These are phyloP conservation scores for Grosmannia serpens DNA, from an alignment of 2,329 filamentous ascomycete species.

Conservation along the genomic window DNA sequence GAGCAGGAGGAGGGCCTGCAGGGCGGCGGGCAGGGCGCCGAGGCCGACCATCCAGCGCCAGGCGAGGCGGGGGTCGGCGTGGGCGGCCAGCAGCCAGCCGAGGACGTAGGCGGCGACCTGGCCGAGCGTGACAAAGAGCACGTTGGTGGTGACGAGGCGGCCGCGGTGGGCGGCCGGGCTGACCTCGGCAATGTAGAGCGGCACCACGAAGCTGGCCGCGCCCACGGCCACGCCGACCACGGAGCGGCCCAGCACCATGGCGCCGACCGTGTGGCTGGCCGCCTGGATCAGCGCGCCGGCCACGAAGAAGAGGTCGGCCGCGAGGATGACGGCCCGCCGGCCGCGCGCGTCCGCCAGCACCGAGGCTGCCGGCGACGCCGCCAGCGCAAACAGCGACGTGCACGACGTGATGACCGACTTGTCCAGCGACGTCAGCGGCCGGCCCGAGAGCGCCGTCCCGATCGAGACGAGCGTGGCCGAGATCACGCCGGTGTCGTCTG, in stretches of 20 bases:
- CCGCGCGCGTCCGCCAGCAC: slow-evolving; percentile 51
- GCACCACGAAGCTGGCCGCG: slow-evolving; percentile 69
- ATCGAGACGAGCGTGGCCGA: slow-evolving; percentile 57
- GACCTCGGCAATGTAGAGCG: slow-evolving; percentile 80
- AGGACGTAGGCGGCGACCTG: slow-evolving; percentile 82
- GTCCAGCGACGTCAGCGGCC: slow-evolving; percentile 48
- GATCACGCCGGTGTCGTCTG: slow-evolving; percentile 58
- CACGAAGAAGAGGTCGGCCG: slow-evolving; percentile 57
- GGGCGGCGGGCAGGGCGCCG: slow-evolving; percentile 61
- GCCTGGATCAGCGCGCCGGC: slow-evolving; percentile 57
- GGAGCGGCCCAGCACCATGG: slow-evolving; percentile 57
- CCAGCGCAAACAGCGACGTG: slow-evolving; percentile 54
- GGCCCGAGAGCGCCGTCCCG: slow-evolving; percentile 43
- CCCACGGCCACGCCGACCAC: slow-evolving; percentile 65
- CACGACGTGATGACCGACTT: slow-evolving; percentile 62
- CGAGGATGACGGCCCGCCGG: slow-evolving; percentile 49
- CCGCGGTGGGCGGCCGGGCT: slow-evolving; percentile 68
- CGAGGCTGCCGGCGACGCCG: slow-evolving; percentile 52
- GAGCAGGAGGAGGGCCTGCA: slow-evolving; percentile 59
- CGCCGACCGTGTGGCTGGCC: slow-evolving; percentile 39
- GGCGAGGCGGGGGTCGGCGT: slow-evolving; percentile 39
- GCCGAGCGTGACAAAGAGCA: slow-evolving; percentile 74
- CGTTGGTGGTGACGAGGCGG: slow-evolving; percentile 68
- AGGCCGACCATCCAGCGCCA: slow-evolving; percentile 93
- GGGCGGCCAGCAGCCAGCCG: slow-evolving; percentile 62